phyloP scores from a whole-genome alignment of 1,139 yeast genomes.

The Suzukiozyma palmioleophila region DNA sequence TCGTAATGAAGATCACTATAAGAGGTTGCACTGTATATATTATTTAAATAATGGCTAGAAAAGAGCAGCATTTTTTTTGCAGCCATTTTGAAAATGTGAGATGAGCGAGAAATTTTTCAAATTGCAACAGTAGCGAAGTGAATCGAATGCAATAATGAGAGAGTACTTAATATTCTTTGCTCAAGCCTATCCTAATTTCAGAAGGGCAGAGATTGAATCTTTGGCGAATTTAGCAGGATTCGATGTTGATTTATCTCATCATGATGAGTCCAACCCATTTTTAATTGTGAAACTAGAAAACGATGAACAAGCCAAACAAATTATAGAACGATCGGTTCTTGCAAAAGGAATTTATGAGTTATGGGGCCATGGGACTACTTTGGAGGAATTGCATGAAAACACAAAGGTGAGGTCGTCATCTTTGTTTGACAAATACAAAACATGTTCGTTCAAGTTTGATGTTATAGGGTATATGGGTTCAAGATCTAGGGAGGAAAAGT shows the following conservation, averaged over 20 bases:
- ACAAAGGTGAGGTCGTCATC: slow-evolving; percentile 33
- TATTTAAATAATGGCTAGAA: too few relatives aligned
- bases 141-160: slow-evolving; percentile 29
- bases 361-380: slow-evolving; percentile 67
- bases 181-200: slow-evolving; percentile 75
- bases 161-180: slow-evolving; percentile 76
- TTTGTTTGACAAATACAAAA: slow-evolving; percentile 30
- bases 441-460: slow-evolving; percentile 72
- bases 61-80: not conserved
- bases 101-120: slow-evolving; percentile 1
- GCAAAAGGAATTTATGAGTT: slow-evolving; percentile 77
- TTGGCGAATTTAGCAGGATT: slow-evolving; percentile 63
- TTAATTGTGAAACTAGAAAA: slow-evolving; percentile 57
- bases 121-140: not conserved
- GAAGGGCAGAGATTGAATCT: slow-evolving; percentile 80
- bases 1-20: too few relatives aligned
- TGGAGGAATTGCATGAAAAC: slow-evolving; percentile 54
- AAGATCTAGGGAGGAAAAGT: slow-evolving; percentile 49
- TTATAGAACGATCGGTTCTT: slow-evolving; percentile 66
- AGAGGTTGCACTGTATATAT: too few relatives aligned
- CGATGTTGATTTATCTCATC: slow-evolving; percentile 54
- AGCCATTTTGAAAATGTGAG: not conserved
- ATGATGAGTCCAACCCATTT: slow-evolving; percentile 65
- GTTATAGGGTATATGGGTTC: slow-evolving; percentile 73
- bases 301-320: slow-evolving; percentile 62